These are phyloP conservation scores for Boletus patriciae DNA, from an alignment of 768 basidiomycete genomes.

Conservation along the genomic window DNA sequence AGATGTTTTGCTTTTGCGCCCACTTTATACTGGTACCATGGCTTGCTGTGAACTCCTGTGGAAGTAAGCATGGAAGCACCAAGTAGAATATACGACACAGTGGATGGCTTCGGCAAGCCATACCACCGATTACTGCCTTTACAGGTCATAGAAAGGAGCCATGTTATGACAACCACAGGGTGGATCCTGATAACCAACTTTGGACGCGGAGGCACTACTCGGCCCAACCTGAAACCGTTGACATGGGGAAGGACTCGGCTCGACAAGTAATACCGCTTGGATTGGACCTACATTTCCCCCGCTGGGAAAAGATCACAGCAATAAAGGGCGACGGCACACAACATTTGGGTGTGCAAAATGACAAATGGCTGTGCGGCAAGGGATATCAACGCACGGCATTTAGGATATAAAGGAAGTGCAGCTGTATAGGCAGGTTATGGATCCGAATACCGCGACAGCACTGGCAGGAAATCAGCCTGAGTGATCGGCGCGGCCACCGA, in stretches of 20 bases:
- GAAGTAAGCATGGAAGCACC: constrained; percentile 11
- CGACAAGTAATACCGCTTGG: neutral
- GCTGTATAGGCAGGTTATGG: constrained; percentile 1
- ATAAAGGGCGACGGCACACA: neutral
- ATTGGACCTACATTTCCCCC: neutral
- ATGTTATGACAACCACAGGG: constrained; percentile 19
- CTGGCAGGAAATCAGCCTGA: neutral
- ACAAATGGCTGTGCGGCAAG: neutral
- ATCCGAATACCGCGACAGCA: neutral
- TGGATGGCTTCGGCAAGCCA: constrained; percentile 14
- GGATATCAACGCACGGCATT: neutral
- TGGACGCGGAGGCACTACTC: neutral
- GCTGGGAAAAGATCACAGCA: neutral
- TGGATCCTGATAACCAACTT: constrained; percentile 12
- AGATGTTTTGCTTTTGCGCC: neutral
- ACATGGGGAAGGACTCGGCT: neutral
- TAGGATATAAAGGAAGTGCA: neutral
- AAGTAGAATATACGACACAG: neutral
- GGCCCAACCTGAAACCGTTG: neutral
- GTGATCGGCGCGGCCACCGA: neutral
- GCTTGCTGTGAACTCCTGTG: constrained; percentile 26
- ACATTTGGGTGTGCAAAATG: neutral
- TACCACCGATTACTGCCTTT: neutral
- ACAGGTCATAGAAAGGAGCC: neutral
- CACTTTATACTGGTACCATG: constrained; percentile 10